phyloP scores from a whole-genome alignment of 2,329 filamentous ascomycete genomes.

The Lomentospora prolificans region DNA sequence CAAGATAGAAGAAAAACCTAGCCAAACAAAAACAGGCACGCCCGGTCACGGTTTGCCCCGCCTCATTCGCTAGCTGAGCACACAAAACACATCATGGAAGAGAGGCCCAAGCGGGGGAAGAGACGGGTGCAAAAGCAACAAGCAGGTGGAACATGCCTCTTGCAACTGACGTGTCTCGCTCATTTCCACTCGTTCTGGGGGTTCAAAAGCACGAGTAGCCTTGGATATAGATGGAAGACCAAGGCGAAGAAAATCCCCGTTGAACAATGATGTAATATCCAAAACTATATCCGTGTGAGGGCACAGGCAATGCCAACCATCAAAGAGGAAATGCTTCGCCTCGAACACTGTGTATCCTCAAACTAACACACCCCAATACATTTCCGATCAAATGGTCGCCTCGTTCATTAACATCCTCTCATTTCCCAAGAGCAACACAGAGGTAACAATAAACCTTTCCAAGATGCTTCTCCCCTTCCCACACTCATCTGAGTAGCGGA shows the following conservation, averaged over 20 bases:
- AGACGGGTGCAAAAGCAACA: background rate
- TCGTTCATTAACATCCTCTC: background rate
- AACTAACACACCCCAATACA: too few relatives aligned
- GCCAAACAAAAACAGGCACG: too few relatives aligned
- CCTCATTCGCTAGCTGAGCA: too few relatives aligned
- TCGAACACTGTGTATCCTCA: background rate
- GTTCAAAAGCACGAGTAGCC: too few relatives aligned
- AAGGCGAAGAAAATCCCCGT: too few relatives aligned
- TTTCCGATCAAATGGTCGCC: background rate
- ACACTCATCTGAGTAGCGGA: conserved; percentile 20
- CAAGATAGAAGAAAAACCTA: background rate
- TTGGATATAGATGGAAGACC: too few relatives aligned
- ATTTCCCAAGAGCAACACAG: background rate
- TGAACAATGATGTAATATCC: too few relatives aligned
- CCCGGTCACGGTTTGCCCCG: too few relatives aligned
- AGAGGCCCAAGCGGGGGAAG: too few relatives aligned
- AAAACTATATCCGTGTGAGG: too few relatives aligned
- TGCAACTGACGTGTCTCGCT: background rate
- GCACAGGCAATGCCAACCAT: too few relatives aligned
- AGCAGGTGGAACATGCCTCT: background rate
- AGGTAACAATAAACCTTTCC: background rate
- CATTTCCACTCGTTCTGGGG: background rate
- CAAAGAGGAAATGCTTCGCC: background rate
- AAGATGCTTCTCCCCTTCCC: background rate
- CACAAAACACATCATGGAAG: background rate